Conservation (phyloP, 2,329 filamentous ascomycete genomes). For the Colletotrichum lupini region DNA sequence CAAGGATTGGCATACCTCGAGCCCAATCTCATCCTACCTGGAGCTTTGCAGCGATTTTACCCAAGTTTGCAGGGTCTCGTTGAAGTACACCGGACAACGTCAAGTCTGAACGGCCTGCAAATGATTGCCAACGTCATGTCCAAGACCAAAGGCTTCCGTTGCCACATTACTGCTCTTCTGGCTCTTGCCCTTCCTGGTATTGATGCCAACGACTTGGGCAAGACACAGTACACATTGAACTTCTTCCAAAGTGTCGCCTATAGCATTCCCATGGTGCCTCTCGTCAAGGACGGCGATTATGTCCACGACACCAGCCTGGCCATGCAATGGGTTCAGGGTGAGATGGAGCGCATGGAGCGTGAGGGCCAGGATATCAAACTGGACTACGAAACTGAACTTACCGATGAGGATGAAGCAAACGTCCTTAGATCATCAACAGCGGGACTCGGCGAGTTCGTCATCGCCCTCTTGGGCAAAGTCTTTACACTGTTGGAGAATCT, state of each 20-base stretch:
- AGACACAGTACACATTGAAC: constrained; percentile 92
- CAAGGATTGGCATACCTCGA: constrained; percentile 92
- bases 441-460: constrained; percentile 91
- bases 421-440: constrained; percentile 95
- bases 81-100: constrained; percentile 95
- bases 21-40: constrained; percentile 90
- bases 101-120: constrained; percentile 90
- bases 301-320: constrained; percentile 81
- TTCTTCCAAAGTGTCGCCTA: constrained; percentile 97
- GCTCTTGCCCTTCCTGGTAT: constrained; percentile 94
- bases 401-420: constrained; percentile 85
- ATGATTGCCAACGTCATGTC: constrained; percentile 93
- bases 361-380: constrained; percentile 88
- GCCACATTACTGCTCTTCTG: constrained; percentile 93
- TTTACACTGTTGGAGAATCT: constrained; percentile 96
- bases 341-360: constrained; percentile 91
- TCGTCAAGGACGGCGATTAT: constrained; percentile 75
- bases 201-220: constrained; percentile 96
- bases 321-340: constrained; percentile 91
- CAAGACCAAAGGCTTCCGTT: constrained; percentile 93
- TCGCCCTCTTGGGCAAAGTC: constrained; percentile 90
- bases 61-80: constrained; percentile 96
- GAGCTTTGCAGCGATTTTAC: constrained; percentile 94
- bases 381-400: constrained; percentile 84
- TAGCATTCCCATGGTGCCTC: constrained; percentile 90